Base-by-base conservation (phyloP, 2,329 filamentous ascomycete species). In the Cytospora mali region DNA sequence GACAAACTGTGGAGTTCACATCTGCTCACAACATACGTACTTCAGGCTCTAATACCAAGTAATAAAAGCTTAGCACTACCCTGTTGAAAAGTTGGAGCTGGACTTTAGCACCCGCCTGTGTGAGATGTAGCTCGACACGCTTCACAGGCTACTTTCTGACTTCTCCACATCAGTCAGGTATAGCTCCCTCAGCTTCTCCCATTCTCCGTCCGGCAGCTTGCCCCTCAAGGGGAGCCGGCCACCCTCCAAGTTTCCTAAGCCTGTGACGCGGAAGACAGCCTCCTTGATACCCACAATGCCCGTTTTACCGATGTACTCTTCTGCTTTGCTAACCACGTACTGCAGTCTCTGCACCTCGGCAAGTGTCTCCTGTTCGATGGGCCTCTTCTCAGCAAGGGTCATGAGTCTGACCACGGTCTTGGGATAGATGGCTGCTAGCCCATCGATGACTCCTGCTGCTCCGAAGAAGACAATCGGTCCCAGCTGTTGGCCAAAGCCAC, bases 201-300 rank as follows among this genome's bases (percentile, higher is more conserved):
- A 88, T 68, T 85, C 82, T 4, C 75, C 76, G 0, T 82, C 82
- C 0, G 83, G 76, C 68, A 89, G 76, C 6, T 81, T 82, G 1
- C 85, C 85, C 58, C 76, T 77, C 33, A 89, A 75, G 3, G 86
- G 87, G 66, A 88, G 71, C 56, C 87, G 76, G 4, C 84, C 86
- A 1, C 84, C 85, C 67, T 84, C 84, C 62, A 80, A 74, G 29
- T 82, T 82, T 1, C 86, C 86, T 58, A 87, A 77, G 0, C 84
- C 81, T 54, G 84, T 79, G 7, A 87, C 77, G 48, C 83, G 76
- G 63, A 79, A 81, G 7, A 86, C 78, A 1, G 81, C 85, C 74
- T 89, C 86, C 69, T 87, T 87, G 71, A 89, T 87, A 1, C 87
- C 87, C 2, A 88, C 77, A 6, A 86, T 83, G 3, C 86, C 86